phyloP scores from a whole-genome alignment of 2,329 filamentous ascomycete species.

The Alternaria arborescens region DNA sequence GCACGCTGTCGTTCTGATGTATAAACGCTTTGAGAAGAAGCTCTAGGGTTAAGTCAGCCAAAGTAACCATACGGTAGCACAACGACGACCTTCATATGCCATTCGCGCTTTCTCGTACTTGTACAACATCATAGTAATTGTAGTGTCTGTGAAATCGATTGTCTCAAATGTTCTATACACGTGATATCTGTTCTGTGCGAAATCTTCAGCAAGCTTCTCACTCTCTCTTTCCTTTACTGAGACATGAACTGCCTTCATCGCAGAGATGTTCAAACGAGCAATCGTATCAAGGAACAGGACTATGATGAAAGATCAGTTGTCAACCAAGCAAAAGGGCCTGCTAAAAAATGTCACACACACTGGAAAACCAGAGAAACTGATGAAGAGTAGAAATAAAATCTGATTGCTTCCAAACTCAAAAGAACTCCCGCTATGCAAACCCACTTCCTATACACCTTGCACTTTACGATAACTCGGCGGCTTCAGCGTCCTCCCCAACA shows the following conservation, averaged over 20 bases:
- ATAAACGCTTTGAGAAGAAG: neutral
- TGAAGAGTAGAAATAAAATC: neutral
- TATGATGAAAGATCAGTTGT: accelerated
- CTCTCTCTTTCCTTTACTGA: neutral
- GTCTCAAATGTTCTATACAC: neutral
- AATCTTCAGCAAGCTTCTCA: neutral
- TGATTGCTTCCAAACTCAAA: neutral
- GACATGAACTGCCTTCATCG: neutral
- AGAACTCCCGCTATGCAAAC: neutral
- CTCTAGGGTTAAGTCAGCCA: neutral
- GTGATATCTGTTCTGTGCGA: neutral
- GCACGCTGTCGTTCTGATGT: constrained; percentile 2
- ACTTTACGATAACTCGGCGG: constrained; percentile 97
- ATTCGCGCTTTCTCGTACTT: neutral
- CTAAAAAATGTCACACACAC: no score
- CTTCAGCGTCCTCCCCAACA: constrained; percentile 83
- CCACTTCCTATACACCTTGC: constrained; percentile 65
- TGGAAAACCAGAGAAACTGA: neutral
- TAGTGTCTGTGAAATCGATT: neutral
- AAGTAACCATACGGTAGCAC: no score
- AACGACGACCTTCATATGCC: neutral
- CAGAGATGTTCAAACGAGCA: no score
- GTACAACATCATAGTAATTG: neutral
- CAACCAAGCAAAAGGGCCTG: neutral
- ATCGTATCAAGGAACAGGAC: neutral